phyloP scores from a whole-genome alignment of 306 rosid species.

The Rosa chinensis region DNA sequence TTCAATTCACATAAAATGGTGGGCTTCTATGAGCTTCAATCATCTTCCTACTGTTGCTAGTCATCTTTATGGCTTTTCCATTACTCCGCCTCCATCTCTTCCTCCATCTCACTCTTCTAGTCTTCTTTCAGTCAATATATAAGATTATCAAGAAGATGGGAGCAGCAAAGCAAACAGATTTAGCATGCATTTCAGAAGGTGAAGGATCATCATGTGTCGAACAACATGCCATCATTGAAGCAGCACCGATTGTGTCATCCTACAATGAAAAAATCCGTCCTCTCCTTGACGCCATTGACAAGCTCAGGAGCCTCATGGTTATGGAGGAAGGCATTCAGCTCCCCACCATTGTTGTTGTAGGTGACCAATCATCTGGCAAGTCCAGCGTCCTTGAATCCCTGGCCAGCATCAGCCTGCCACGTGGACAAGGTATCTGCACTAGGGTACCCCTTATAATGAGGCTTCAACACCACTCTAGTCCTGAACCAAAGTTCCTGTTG shows the following conservation, averaged over 20 bases:
- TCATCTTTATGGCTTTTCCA: too few species aligned
- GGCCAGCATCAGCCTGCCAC: neutral
- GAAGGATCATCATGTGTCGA: neutral
- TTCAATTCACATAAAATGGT: neutral
- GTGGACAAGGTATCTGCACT: neutral
- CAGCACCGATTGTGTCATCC: neutral
- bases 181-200: neutral
- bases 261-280: neutral
- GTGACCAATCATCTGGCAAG: neutral
- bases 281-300: neutral
- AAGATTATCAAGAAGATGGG: neutral
- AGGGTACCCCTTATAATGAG: neutral
- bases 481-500: neutral
- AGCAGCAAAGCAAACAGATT: neutral
- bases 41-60: neutral
- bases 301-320: neutral
- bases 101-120: neutral
- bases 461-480: neutral
- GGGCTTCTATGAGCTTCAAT: neutral
- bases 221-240: neutral
- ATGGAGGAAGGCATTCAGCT: slow-evolving; percentile 4
- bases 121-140: neutral
- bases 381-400: neutral
- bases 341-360: neutral
- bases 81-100: neutral